Evolutionary conservation across 208 protist genomes (phyloP), one percentile per base, ranked within the genome.

Genomic region (Wallacemonas collosoma): DNA sequence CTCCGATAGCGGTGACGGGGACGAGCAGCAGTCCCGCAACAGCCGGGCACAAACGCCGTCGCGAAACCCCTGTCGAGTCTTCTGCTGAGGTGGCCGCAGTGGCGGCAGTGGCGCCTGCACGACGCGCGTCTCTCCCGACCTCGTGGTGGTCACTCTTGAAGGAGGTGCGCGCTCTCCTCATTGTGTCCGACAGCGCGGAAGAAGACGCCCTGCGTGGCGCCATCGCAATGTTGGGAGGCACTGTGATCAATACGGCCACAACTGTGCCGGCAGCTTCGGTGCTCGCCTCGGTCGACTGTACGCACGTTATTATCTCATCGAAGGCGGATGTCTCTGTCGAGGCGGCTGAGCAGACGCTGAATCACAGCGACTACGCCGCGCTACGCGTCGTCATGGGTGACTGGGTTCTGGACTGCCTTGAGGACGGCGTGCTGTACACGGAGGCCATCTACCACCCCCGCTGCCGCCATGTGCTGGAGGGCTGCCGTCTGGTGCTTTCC

Each of bases 351-450:
- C 26, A 1, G 2, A 35, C 43, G 5, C 38, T 72, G 71, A 38
- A 44, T 3, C 57, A 51, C 41, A 11, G 9, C 17, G 61, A 12
- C 62, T 44, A 65, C 69, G 65, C 40, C 71, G 66, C 1, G 60
- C 72, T 1, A 11, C 40, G 45, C 50, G 40, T 79, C 17, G 75
- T 80, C 15, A 66, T 50, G 47, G 44, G 54, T 8, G 70, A 77
- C 17, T 75, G 71, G 79, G 51, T 75, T 60, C 48, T 63, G 35
- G 66, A 60, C 45, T 80, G 75, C 43, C 68, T 50, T n/a, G 65
- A n/a, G 2, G 36, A 65, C n/a, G 61, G 58, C 9, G 26, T 69
- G 15, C 64, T 55, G 48, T 69, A 69, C 51, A 43, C 64, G 9
- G 15, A 63, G 45, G 40, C 12, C 54, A 41, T 82, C 26, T 75